phyloP scores from a whole-genome alignment of 129 eudicot species.

The Saposhnikovia divaricata region DNA sequence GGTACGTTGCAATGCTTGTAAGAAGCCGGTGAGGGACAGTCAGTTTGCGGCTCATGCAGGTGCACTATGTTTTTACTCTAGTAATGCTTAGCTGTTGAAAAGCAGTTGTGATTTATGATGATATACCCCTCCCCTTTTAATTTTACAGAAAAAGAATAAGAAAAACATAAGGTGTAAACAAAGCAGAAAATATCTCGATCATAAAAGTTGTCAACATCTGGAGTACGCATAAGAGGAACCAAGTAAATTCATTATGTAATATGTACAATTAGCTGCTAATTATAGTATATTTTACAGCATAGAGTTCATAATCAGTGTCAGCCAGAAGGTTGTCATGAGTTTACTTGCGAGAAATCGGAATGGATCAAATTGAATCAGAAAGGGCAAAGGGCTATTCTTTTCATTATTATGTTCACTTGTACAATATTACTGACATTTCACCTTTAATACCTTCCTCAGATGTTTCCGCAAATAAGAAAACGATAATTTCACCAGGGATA shows the following conservation, averaged over 20 bases:
- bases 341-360: background rate
- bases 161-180: background rate
- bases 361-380: background rate
- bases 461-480: background rate
- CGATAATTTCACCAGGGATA: background rate
- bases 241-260: background rate
- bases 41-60: slow-evolving; percentile 80
- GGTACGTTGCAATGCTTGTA: slow-evolving; percentile 84
- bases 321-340: background rate
- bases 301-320: background rate
- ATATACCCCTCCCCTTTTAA: background rate
- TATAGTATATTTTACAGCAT: background rate
- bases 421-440: background rate
- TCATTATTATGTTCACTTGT: background rate
- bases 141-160: background rate
- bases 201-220: background rate
- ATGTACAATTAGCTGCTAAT: background rate
- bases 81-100: background rate
- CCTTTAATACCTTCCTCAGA: background rate
- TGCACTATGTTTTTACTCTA: slow-evolving; percentile 8
- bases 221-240: background rate
- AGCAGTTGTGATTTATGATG: background rate
- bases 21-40: slow-evolving; percentile 80
- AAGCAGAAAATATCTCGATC: background rate
- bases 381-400: background rate